Conservation (phyloP, 208 protist genomes). For the Acanthamoeba culbertsoni region DNA sequence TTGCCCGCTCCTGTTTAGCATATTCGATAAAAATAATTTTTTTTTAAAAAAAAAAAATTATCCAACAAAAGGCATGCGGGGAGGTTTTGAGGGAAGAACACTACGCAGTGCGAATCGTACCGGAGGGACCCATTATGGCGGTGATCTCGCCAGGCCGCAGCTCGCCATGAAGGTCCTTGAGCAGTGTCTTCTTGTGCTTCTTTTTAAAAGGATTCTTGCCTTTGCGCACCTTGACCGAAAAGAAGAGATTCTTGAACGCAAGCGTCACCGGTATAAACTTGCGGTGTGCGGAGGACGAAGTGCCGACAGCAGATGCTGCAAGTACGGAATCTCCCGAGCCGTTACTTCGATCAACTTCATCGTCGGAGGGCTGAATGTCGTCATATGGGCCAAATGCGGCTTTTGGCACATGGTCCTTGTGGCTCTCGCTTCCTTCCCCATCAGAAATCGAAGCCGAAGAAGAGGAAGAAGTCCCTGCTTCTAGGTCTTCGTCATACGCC, state of each 20-base stretch:
- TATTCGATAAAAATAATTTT: not conserved
- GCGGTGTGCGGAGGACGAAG: no score
- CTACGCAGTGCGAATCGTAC: not conserved
- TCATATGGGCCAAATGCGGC: no score
- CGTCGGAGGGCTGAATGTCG: not conserved
- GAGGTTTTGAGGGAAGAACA: not conserved
- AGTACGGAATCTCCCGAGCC: not conserved
- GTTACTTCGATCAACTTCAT: not conserved
- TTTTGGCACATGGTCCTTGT: no score
- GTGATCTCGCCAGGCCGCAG: slow-evolving; percentile 40
- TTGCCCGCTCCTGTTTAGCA: slow-evolving; percentile 13
- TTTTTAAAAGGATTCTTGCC: slow-evolving; percentile 45
- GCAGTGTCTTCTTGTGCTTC: slow-evolving; percentile 44
- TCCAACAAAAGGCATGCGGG: not conserved
- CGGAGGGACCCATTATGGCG: slow-evolving; percentile 59
- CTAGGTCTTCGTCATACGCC: no score
- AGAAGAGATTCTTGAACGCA: slow-evolving; percentile 50
- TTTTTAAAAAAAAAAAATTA: not conserved
- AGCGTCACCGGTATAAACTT: slow-evolving; percentile 5
- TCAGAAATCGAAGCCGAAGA: no score
- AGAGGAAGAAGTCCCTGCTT: no score
- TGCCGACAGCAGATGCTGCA: not conserved
- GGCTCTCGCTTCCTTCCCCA: no score
- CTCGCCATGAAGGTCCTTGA: slow-evolving; percentile 48
- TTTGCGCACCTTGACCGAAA: slow-evolving; percentile 31